A percentile compares a stretch with the other conserved stretches of the same genome.
Conservation (phyloP, 352 stramenopile species). For the Phytophthora meadii region DNA sequence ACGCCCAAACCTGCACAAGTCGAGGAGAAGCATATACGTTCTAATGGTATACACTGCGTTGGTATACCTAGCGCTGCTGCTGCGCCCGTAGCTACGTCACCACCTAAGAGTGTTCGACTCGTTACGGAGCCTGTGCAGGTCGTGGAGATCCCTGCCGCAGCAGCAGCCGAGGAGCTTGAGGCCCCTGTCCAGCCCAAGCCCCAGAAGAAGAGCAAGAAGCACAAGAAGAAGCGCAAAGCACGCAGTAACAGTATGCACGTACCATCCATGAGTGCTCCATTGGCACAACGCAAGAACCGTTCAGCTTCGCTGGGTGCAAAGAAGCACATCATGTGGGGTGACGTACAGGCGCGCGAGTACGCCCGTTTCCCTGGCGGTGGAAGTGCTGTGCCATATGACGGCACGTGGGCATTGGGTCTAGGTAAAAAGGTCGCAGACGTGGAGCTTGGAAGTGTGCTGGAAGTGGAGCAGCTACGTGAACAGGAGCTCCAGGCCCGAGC, state of each 20-base stretch:
- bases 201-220: conserved; percentile 76
- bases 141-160: conserved; percentile 40
- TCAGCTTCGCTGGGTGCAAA: conserved; percentile 66
- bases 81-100: conserved; percentile 21
- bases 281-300: conserved; percentile 56
- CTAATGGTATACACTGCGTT: conserved; percentile 27
- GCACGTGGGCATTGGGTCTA: conserved; percentile 82
- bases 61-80: conserved; percentile 32
- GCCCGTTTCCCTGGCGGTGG: conserved; percentile 80
- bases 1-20: not conserved
- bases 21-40: conserved; percentile 18
- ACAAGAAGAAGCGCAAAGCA: conserved; percentile 75
- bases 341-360: conserved; percentile 77
- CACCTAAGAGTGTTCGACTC: conserved; percentile 54
- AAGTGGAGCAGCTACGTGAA: conserved; percentile 64
- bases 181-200: conserved; percentile 21
- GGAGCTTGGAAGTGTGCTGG: conserved; percentile 70
- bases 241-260: conserved; percentile 79
- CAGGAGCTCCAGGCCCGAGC: conserved; percentile 59
- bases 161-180: conserved; percentile 13
- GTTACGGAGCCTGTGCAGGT: conserved; percentile 52
- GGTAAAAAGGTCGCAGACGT: conserved; percentile 69
- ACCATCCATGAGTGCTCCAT: conserved; percentile 28
- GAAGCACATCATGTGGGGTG: conserved; percentile 84
- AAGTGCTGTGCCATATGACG: conserved; percentile 78